These are phyloP conservation scores for Triticum turgidum DNA, from an alignment of 176 grass and related monocot genomes.

Conservation along the genomic window DNA sequence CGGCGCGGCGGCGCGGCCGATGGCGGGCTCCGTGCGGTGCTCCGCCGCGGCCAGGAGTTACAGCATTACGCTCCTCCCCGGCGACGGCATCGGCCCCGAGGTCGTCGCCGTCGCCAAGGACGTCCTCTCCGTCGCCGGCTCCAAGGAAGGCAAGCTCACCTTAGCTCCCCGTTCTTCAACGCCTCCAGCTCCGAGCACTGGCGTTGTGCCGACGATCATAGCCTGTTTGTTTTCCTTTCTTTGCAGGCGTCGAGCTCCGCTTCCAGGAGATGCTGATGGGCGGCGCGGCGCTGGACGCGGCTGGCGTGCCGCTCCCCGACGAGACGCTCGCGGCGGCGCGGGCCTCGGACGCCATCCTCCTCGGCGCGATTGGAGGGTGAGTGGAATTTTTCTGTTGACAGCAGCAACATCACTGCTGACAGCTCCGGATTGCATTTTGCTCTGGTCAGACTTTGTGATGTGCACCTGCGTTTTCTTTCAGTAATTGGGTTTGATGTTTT, in stretches of 20 bases:
- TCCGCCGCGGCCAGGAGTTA: slow-evolving; percentile 48
- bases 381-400: slow-evolving; percentile 8
- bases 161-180: no score
- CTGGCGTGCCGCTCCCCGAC: slow-evolving; percentile 72
- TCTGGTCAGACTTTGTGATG: not conserved
- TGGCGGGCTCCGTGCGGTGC: slow-evolving; percentile 20
- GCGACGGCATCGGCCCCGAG: slow-evolving; percentile 93
- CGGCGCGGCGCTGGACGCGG: slow-evolving; percentile 57
- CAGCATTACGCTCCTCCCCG: slow-evolving; percentile 74
- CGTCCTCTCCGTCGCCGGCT: slow-evolving; percentile 63
- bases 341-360: slow-evolving; percentile 65
- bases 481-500: not conserved
- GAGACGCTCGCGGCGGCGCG: slow-evolving; percentile 58
- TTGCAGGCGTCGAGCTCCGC: slow-evolving; percentile 54
- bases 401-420: not conserved
- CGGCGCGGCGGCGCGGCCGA: not conserved
- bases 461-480: not conserved
- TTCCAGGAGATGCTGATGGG: slow-evolving; percentile 76
- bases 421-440: not conserved
- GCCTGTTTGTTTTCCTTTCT: not conserved
- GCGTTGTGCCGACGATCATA: no score
- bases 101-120: slow-evolving; percentile 93
- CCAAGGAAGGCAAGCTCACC: slow-evolving; percentile 42
- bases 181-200: no score
- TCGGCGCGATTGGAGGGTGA: slow-evolving; percentile 83